A percentile compares a stretch with the other conserved stretches of the same genome.
These are phyloP conservation scores for Penicillium tannophilum DNA, from an alignment of 495 filamentous ascomycete genomes.

Conservation along the genomic window DNA sequence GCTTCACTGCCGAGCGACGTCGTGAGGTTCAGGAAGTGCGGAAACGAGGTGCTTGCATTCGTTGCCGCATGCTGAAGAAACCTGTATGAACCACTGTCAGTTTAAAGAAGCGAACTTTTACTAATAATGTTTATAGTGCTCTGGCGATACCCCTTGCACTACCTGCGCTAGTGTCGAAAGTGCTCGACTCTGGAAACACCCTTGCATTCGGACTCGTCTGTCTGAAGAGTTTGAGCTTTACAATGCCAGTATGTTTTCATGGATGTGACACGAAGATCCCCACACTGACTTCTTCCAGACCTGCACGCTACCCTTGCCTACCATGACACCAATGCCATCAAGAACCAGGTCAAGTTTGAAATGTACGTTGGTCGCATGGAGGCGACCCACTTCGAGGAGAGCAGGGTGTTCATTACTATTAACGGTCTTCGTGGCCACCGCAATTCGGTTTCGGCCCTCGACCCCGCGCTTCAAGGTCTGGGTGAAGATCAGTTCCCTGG, in stretches of 20 bases:
- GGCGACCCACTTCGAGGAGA: slow-evolving; percentile 67
- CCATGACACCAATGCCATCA: slow-evolving; percentile 62
- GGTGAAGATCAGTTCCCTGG: slow-evolving; percentile 48
- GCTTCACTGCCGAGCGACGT: slow-evolving; percentile 67
- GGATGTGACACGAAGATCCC: not conserved
- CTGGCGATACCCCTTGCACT: slow-evolving; percentile 74
- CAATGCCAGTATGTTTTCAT: slow-evolving; percentile 52
- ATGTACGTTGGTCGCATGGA: slow-evolving; percentile 64
- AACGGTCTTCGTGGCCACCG: slow-evolving; percentile 51
- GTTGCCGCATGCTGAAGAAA: slow-evolving; percentile 86
- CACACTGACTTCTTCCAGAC: slow-evolving; percentile 36
- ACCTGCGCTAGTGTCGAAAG: slow-evolving; percentile 78
- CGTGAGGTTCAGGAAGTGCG: slow-evolving; percentile 81
- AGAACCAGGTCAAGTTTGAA: slow-evolving; percentile 57
- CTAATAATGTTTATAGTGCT: slow-evolving; percentile 54
- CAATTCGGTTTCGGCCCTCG: slow-evolving; percentile 47
- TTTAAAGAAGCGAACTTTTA: not conserved
- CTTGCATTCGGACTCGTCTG: slow-evolving; percentile 75
- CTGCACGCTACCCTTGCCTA: slow-evolving; percentile 70
- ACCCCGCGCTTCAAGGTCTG: slow-evolving; percentile 56
- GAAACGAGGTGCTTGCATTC: slow-evolving; percentile 80
- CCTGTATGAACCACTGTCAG: slow-evolving; percentile 45
- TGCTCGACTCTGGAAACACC: slow-evolving; percentile 77
- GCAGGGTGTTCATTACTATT: slow-evolving; percentile 52
- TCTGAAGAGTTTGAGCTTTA: slow-evolving; percentile 74